These are phyloP conservation scores for Fusarium sp. DNA, from an alignment of 2,329 filamentous ascomycete species.

Conservation along the genomic window DNA sequence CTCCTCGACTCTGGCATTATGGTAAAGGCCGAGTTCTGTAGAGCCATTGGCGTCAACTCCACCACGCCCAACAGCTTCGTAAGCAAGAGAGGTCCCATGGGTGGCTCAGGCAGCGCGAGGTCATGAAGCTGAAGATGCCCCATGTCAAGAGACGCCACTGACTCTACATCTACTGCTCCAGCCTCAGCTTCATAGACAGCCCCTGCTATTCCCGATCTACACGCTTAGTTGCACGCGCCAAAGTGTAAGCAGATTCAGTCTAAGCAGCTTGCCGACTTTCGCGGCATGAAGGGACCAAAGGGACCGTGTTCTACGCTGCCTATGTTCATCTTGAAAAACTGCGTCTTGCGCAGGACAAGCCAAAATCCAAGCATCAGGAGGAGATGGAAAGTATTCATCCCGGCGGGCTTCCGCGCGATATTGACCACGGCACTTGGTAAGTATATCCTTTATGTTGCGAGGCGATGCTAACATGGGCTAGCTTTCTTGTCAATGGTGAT, in stretches of 20 bases:
- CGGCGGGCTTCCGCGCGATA: not conserved
- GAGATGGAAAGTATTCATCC: conserved; percentile 2
- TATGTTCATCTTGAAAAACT: conserved; percentile 27
- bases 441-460: not conserved
- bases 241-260: conserved; percentile 15
- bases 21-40: conserved; percentile 6
- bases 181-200: not conserved
- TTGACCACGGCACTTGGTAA: not conserved
- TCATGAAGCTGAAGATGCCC: conserved; percentile 11
- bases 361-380: not conserved
- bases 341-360: conserved; percentile 12
- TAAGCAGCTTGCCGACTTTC: conserved; percentile 21
- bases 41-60: conserved; percentile 5
- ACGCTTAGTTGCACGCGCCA: not conserved
- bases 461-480: not conserved
- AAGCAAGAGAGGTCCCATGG: not conserved
- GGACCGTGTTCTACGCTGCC: conserved; percentile 7
- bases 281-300: not conserved
- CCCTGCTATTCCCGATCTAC: not conserved
- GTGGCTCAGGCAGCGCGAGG: conserved; percentile 6
- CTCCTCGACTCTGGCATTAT: conserved; percentile 4
- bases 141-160: conserved; percentile 1
- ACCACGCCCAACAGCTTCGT: conserved; percentile 13
- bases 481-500: not conserved
- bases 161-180: not conserved